phyloP scores from a whole-genome alignment of 2,329 filamentous ascomycete genomes.

The Calycina marina region DNA sequence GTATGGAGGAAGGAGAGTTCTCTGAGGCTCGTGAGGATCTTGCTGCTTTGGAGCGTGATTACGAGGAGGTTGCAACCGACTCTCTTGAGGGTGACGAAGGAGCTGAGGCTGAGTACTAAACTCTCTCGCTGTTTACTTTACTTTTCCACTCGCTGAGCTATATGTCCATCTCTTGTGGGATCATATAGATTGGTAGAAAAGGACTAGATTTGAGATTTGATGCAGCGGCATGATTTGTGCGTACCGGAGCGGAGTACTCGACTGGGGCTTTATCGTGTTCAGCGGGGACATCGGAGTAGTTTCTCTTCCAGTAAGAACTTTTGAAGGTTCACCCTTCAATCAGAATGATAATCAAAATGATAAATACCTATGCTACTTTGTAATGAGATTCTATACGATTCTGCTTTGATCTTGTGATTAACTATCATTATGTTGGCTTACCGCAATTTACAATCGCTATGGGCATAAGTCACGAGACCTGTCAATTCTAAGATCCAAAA shows the following conservation, averaged over 20 bases:
- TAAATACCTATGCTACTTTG: conserved; percentile 19
- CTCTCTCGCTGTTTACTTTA: conserved; percentile 2
- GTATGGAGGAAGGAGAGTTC: conserved; percentile 99
- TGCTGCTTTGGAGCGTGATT: conserved; percentile 93
- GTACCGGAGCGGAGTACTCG: no score
- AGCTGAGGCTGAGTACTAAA: conserved; percentile 48
- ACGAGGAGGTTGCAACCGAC: conserved; percentile 96
- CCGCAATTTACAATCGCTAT: no score
- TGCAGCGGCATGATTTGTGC: conserved; percentile 15
- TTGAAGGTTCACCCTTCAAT: conserved; percentile 15
- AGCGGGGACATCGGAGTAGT: conserved; percentile 12
- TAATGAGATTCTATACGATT: no score
- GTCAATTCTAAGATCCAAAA: no score
- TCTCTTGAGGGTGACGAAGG: conserved; percentile 78
- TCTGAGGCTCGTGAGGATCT: conserved; percentile 97
- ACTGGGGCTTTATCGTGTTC: conserved; percentile 17
- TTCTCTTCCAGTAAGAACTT: conserved; percentile 15
- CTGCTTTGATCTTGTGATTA: no score
- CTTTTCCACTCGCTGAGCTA: no score
- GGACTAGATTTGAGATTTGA: conserved; percentile 18
- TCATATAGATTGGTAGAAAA: conserved; percentile 20
- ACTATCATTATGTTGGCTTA: no score
- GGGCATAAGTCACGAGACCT: no score
- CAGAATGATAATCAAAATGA: conserved; percentile 20
- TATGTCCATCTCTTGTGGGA: conserved; percentile 17